Percentiles rank a stretch among this genome's conserved stretches.
Conservation (phyloP, 441 rosid species). For the Corymbia calophylla region DNA sequence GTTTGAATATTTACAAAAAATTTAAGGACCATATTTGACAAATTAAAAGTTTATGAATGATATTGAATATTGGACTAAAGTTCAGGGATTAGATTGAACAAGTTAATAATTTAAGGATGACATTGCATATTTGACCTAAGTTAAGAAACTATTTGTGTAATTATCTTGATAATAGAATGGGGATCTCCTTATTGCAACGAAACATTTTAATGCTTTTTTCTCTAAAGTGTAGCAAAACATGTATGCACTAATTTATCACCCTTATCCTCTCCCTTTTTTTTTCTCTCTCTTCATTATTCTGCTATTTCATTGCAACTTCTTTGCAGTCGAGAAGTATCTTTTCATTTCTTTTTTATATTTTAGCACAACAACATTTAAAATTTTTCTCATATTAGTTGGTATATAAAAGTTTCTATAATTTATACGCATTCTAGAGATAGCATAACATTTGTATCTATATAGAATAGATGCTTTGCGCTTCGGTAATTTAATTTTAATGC, state of each 20-base stretch:
- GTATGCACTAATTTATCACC: background rate
- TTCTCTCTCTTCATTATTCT: background rate
- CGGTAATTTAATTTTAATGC: background rate
- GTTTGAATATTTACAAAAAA: rapidly evolving
- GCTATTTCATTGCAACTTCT: background rate
- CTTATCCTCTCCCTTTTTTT: background rate
- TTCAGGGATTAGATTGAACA: too few relatives aligned
- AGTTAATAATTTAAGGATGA: background rate
- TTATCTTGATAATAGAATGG: background rate
- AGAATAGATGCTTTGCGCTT: background rate
- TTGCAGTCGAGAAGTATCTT: background rate
- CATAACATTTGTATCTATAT: background rate
- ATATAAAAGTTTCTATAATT: background rate
- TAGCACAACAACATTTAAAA: background rate
- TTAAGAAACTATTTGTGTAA: background rate
- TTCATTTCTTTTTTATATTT: too few relatives aligned
- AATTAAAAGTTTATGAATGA: background rate
- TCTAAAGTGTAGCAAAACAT: background rate
- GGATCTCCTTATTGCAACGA: background rate
- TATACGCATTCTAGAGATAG: background rate
- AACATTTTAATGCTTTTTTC: background rate
- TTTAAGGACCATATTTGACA: rapidly evolving
- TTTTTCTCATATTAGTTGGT: background rate
- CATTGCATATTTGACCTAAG: background rate
- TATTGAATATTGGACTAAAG: background rate